Conservation (phyloP, 495 filamentous ascomycete species). For the Friedmanniomyces endolithicus region DNA sequence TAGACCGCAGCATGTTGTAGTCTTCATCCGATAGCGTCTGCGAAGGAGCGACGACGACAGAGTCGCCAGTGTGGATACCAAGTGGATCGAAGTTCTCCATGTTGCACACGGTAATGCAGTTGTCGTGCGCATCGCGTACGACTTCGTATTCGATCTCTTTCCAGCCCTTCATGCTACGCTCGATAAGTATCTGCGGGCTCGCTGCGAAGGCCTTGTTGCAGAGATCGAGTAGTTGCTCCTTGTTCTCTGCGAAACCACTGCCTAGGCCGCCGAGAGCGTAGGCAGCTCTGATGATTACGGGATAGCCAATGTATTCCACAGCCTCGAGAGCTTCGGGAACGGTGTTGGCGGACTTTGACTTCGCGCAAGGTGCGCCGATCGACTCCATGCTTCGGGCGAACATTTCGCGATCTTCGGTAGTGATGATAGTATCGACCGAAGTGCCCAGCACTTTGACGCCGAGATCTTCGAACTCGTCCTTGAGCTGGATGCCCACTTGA, state of each 20-base stretch:
- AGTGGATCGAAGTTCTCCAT: conserved; percentile 99
- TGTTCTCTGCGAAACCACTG: conserved; percentile 91
- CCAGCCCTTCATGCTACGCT: conserved; percentile 98
- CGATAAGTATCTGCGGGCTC: conserved; percentile 91
- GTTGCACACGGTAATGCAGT: conserved; percentile 99
- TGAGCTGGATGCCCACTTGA: conserved; percentile 91
- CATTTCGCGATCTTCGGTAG: conserved; percentile 88
- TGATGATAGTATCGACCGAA: conserved; percentile 82
- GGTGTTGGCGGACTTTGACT: conserved; percentile 81
- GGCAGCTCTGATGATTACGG: conserved; percentile 91
- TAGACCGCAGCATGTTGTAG: conserved; percentile 97
- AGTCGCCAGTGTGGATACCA: conserved; percentile 96
- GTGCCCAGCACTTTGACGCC: conserved; percentile 91
- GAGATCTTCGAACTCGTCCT: conserved; percentile 86
- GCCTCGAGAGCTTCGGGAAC: conserved; percentile 83
- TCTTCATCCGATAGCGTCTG: conserved; percentile 96
- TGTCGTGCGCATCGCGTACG: conserved; percentile 87
- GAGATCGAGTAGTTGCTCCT: conserved; percentile 83
- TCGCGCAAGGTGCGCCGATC: conserved; percentile 92
- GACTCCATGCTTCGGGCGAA: conserved; percentile 85
- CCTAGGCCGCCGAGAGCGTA: conserved; percentile 93
- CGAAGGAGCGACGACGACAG: conserved; percentile 92
- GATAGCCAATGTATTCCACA: conserved; percentile 78
- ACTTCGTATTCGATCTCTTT: conserved; percentile 99
- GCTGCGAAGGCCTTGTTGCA: conserved; percentile 83